These are phyloP conservation scores for Debaryomyces subglobosus DNA, from an alignment of 1,139 yeast species.

Conservation along the genomic window DNA sequence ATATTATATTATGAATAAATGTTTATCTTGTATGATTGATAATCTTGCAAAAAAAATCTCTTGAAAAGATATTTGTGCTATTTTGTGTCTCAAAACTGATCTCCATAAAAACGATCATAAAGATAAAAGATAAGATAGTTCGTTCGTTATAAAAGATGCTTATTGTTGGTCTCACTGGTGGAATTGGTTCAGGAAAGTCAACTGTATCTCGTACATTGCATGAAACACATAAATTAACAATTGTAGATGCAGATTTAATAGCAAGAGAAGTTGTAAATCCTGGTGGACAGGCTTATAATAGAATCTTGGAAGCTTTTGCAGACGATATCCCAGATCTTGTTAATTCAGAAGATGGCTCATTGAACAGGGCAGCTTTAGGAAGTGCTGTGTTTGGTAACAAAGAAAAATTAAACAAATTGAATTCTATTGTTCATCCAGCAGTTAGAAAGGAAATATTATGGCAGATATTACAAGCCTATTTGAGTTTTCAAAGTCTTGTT, in stretches of 20 bases:
- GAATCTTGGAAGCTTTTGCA: slow-evolving; percentile 63
- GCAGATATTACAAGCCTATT: slow-evolving; percentile 61
- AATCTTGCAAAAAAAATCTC: background rate
- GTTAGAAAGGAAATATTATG: slow-evolving; percentile 69
- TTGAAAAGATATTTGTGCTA: slow-evolving; percentile 2
- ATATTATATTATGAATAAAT: background rate
- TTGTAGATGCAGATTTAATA: slow-evolving; percentile 88
- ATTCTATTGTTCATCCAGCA: slow-evolving; percentile 87
- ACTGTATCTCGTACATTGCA: slow-evolving; percentile 71
- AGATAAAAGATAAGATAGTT: background rate
- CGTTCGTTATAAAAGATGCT: slow-evolving; percentile 55
- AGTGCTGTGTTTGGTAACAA: slow-evolving; percentile 72
- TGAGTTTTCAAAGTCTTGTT: slow-evolving; percentile 53
- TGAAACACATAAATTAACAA: slow-evolving; percentile 54
- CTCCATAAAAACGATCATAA: background rate
- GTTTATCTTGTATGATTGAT: background rate
- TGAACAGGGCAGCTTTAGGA: slow-evolving; percentile 80
- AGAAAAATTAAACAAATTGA: slow-evolving; percentile 57
- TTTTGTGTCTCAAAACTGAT: slow-evolving; percentile 1
- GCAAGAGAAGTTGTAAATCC: slow-evolving; percentile 88
- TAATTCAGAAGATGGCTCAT: slow-evolving; percentile 45
- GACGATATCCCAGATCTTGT: slow-evolving; percentile 59
- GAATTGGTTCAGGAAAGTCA: slow-evolving; percentile 94
- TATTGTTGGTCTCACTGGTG: slow-evolving; percentile 92
- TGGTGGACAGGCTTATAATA: slow-evolving; percentile 68